Evolutionary conservation across 2,329 filamentous ascomycete species (phyloP), one percentile per base, ranked within the genome.

Genomic region (Nectriaceae sp.): DNA sequence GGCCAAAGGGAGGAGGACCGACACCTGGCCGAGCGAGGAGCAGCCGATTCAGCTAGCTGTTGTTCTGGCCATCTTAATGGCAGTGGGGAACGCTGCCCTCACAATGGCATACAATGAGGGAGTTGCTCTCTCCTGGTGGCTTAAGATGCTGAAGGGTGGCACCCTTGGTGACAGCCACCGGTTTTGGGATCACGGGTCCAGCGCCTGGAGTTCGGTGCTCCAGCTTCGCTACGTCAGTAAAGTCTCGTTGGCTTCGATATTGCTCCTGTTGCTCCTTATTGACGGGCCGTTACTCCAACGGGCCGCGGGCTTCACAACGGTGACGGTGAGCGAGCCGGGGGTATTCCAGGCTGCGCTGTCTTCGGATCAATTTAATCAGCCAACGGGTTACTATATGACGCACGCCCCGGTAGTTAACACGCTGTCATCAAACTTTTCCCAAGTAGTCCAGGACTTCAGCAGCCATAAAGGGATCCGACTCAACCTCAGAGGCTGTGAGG

Each of bases 301-400:
- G 18, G 46, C 46, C 4, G 42, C 46, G 3, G 26, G 37, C 13
- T 22, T 40, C 8, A 29, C 20, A 13, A 44, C 19, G 13, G 36
- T 45, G 5, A 6, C 29, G 1, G 24, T 44, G 37, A 37, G 24
- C 6, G 37, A 44, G 29, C 15, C 21, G 1, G 36, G 18, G 8
- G 37, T 21, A 1, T 49, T 41, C 21, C 44, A 11, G 10, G 44
- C 20, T 3, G 18, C 15, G 6, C 21, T 40, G 15, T 31, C 26
- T 8, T 10, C 26, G 15, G 42, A 36, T 5, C 24, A 21, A 19
- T 33, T 49, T 15, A 45, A 16, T 26, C 41, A 49, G 11, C 13
- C 41, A 5, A 49, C 46, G 11, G 46, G 42, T 21, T 49, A 44
- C 29, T 49, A 49, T 37, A 44, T 49, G 46, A 44, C 46, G 20